phyloP scores from a whole-genome alignment of 2,329 filamentous ascomycete species.

The Penicillium fuscoglaucum region DNA sequence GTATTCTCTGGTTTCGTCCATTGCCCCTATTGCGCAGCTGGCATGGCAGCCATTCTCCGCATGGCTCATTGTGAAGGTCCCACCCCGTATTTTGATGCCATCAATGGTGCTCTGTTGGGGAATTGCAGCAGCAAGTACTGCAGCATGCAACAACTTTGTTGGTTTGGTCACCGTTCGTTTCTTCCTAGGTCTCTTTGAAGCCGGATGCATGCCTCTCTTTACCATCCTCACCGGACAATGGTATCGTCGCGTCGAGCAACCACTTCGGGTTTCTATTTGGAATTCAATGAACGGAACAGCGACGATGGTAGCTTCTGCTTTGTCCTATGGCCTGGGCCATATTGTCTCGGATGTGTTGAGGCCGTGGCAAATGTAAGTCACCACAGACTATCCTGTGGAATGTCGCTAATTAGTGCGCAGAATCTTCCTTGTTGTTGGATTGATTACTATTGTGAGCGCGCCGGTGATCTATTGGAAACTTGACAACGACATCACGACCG shows the following conservation, averaged over 20 bases:
- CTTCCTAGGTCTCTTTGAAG: not conserved
- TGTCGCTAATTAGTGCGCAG: not conserved
- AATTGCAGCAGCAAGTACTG: not conserved
- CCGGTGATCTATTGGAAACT: not conserved
- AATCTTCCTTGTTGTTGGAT: not conserved
- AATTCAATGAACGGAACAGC: not conserved
- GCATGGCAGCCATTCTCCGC: slow-evolving; percentile 1
- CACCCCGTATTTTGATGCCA: not conserved
- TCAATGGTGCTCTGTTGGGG: slow-evolving; percentile 2
- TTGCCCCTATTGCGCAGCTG: not conserved
- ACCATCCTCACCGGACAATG: not conserved
- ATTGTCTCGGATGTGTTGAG: not conserved
- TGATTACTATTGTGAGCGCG: not conserved
- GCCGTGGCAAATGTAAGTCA: not conserved
- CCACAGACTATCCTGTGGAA: not conserved
- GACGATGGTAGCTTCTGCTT: not conserved
- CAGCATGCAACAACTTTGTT: not conserved
- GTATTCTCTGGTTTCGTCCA: not conserved
- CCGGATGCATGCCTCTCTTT: not conserved
- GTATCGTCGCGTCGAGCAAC: not conserved
- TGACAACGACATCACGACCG: not conserved
- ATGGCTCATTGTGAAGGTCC: slow-evolving; percentile 2
- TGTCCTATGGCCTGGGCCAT: not conserved
- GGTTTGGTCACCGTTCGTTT: not conserved
- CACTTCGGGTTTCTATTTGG: not conserved